Evolutionary conservation across 345 rosid species (phyloP), one percentile per base, ranked within the genome.

Genomic region (Syzygium oleosum): DNA sequence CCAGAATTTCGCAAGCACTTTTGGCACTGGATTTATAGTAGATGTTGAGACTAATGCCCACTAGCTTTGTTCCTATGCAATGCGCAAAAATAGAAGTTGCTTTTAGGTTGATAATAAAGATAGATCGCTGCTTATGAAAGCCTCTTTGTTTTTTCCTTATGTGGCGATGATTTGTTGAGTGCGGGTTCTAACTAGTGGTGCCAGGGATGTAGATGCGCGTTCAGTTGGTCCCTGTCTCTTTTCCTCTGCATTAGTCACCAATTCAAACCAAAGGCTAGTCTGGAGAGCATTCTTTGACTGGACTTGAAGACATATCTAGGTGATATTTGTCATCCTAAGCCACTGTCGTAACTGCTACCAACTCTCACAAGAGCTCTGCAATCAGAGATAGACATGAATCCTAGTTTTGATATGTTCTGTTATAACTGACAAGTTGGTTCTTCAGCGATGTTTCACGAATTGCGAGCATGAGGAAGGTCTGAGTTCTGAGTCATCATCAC

Each of bases 101-200:
- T 91, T 90, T 85, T 80, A 22, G 84, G 38, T 55, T 88, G 68
- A 86, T 88, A 87, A 12, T 88, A 25, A 51, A 16, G 85, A 52
- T 41, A 41, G 2, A 19, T 86, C 51, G 84, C 85, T 51, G 87
- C 86, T 51, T 89, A 58, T 51, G 61, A 85, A 89, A 89, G 90
- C 84, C 52, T 87, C 88, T 56, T 85, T 77, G 3, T 85, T 84
- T 59, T 14, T 84, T 31, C 52, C 25, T 59, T 27, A 59, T 25
- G 65, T 27, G 31, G 65, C 65, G 31, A 59, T 59, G 65, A 11
- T 59, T 59, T 59, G 65, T 27, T 25, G 65, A 59, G 27, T 56
- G n/a, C 61, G n/a, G n/a, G 13, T 56, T 25, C 63, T 58, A 25
- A n/a, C 11, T 25, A 58, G 29, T 25, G 63, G 63, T 58, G 29